Conservation (phyloP, 106 monocot genomes). For the Dioscorea alata region DNA sequence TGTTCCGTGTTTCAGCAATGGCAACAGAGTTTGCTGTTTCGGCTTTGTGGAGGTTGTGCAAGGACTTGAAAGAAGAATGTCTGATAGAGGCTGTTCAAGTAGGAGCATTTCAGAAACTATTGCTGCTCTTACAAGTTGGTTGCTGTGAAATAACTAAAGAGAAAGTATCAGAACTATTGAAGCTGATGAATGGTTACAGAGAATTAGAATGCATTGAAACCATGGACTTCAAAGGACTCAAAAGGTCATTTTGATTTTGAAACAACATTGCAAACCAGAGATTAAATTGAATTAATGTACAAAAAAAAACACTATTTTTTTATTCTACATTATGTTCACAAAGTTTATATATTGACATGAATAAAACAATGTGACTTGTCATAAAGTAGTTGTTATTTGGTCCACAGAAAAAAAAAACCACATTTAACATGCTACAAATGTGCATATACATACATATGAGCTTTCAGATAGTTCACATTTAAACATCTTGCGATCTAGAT, state of each 20-base stretch:
- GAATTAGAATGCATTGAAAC: slow-evolving; percentile 26
- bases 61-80: background rate
- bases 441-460: no score
- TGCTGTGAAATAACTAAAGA: slow-evolving; percentile 28
- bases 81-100: slow-evolving; percentile 16
- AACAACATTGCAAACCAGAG: background rate
- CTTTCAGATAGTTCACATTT: no score
- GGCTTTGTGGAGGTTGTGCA: slow-evolving; percentile 14
- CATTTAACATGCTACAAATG: no score
- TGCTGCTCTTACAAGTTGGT: slow-evolving; percentile 40
- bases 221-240: slow-evolving; percentile 28
- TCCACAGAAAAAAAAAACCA: no score
- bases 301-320: background rate
- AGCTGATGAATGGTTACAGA: slow-evolving; percentile 24
- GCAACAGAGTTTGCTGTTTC: slow-evolving; percentile 12
- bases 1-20: background rate
- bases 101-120: slow-evolving; percentile 51
- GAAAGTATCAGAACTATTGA: slow-evolving; percentile 31
- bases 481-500: no score
- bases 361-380: background rate
- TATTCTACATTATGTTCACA: no score
- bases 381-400: no score
- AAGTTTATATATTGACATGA: background rate
- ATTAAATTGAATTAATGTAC: background rate
- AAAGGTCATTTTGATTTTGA: slow-evolving; percentile 16